Percentiles rank a stretch among this genome's conserved stretches.
phyloP scores from a whole-genome alignment of 2,329 filamentous ascomycete species.

The Beauveria rudraprayagi region DNA sequence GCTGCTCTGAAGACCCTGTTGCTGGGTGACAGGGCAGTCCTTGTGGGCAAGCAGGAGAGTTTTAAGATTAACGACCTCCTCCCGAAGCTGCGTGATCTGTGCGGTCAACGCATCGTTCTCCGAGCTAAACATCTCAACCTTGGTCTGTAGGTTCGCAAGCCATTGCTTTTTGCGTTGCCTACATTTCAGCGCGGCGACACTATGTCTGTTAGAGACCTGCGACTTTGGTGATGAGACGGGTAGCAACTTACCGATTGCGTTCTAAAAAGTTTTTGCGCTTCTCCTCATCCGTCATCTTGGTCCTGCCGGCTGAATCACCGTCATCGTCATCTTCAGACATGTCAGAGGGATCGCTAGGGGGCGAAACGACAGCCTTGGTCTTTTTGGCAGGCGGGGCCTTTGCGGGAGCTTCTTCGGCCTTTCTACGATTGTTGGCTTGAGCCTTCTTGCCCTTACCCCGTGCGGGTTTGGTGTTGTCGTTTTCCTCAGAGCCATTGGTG shows the following conservation, averaged over 20 bases:
- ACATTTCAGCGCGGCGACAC: constrained; percentile 93
- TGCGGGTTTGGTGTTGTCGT: constrained; percentile 57
- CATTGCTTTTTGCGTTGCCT: constrained; percentile 98
- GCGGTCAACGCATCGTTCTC: constrained; percentile 84
- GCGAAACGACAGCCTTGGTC: constrained; percentile 40
- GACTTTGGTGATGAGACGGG: neutral
- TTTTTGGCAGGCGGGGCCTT: constrained; percentile 66
- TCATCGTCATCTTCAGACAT: constrained; percentile 48
- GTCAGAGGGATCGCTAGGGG: constrained; percentile 19
- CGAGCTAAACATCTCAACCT: constrained; percentile 84
- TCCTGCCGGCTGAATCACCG: constrained; percentile 50
- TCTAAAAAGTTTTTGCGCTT: constrained; percentile 98
- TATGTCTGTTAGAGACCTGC: constrained; percentile 31
- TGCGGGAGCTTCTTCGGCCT: constrained; percentile 57
- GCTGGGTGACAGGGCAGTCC: constrained; percentile 86
- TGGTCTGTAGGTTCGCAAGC: constrained; percentile 87
- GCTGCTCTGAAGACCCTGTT: constrained; percentile 56
- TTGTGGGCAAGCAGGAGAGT: constrained; percentile 90
- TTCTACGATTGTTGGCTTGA: constrained; percentile 61
- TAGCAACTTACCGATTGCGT: constrained; percentile 69
- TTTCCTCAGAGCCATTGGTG: constrained; percentile 65
- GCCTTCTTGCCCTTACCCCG: constrained; percentile 65
- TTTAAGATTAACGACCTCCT: constrained; percentile 93
- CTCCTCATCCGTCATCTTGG: constrained; percentile 96
- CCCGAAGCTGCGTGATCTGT: constrained; percentile 75